Evolutionary conservation across 148 eudicot genomes (phyloP), one percentile per base, ranked within the genome.

Genomic region (Salicornia ramosissima): DNA sequence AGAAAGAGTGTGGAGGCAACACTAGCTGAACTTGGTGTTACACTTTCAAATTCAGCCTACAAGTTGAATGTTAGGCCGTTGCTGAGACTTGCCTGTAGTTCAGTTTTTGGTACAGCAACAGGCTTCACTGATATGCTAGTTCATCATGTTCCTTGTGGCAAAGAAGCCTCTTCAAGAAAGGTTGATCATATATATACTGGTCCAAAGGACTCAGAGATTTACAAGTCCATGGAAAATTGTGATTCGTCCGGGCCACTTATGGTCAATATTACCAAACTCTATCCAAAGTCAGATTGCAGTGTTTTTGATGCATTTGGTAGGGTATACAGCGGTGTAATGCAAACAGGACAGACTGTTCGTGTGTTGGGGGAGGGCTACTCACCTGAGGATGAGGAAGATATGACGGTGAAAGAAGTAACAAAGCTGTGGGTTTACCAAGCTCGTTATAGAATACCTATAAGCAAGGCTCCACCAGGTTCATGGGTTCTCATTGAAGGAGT

Each of bases 401-500:
- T 89, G 99, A 87, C 97, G n/a, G 84, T 81, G 65, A 95, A 95
- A 79, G 99, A 95, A 80, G 96, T 95, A n/a, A 87, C 99, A 30
- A 95, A 95, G 59, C 70, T 95, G 74, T 95, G 97, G 99, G 93
- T 95, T 59, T 95, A 95, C 75, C 99, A 95, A 79, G 86, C 99
- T 76, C 93, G 99, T 51, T 95, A 91, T 71, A 89, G 99, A 78
- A 86, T 95, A 77, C 99, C 99, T 74, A 75, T 95, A 43, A 89
- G 88, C 72, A 89, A 85, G 78, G 97, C 99, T 43, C 99, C 96
- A 70, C 99, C 99, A 58, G 99, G 99, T 77, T 86, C 99, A 63
- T 95, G 99, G 99, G 99, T 95, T 71, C 91, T 95, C 36, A 91
- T 95, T 81, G 99, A 95, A 85, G 99, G 99, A 65, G 99, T 95